phyloP scores from a whole-genome alignment of 208 protist genomes.

The Willaertia magna region DNA sequence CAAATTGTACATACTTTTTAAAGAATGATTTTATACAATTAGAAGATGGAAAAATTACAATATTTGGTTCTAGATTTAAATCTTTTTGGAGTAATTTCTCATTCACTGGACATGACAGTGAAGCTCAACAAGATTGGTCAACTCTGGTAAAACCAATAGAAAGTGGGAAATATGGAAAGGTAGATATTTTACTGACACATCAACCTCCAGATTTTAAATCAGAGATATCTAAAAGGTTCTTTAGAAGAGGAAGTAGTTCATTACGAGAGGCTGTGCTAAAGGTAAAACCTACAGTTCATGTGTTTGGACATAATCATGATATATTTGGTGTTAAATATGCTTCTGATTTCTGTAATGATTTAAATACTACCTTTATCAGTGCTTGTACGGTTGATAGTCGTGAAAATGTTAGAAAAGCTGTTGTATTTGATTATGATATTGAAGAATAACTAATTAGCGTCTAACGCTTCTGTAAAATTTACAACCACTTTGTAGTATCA shows the following conservation, averaged over 20 bases:
- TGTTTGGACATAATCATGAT: conserved; percentile 2
- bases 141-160: not conserved
- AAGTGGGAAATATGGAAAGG: not conserved
- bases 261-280: not conserved
- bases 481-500: too few relatives aligned
- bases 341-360: not conserved
- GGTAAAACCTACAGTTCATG: not conserved
- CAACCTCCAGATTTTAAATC: not conserved
- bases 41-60: not conserved
- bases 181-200: not conserved
- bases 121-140: not conserved
- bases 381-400: not conserved
- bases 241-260: not conserved
- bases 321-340: not conserved
- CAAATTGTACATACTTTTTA: not conserved
- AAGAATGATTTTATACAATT: not conserved
- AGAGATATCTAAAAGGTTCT: not conserved
- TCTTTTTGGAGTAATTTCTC: not conserved
- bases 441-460: too few relatives aligned
- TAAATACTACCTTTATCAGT: not conserved
- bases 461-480: too few relatives aligned
- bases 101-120: not conserved
- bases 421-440: not conserved
- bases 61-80: not conserved
- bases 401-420: not conserved